phyloP scores from a whole-genome alignment of 2,329 filamentous ascomycete species.

The Bipolaris victoriae region DNA sequence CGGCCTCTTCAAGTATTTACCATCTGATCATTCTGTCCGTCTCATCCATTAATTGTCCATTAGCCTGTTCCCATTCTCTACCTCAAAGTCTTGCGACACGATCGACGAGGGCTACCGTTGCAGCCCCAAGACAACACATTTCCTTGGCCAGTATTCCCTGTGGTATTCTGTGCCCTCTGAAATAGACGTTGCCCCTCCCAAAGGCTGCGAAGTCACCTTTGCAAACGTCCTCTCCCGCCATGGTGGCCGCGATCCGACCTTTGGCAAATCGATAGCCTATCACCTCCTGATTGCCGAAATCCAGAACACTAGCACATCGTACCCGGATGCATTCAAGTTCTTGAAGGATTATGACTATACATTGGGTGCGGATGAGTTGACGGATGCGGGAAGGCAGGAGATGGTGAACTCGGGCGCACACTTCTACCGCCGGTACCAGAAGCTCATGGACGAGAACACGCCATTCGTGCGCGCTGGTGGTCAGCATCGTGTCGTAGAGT shows the following conservation, averaged over 20 bases:
- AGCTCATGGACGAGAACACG: constrained; percentile 62
- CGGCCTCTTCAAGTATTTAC: constrained; percentile 32
- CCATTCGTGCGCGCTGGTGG: constrained; percentile 77
- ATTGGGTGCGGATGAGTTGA: constrained; percentile 73
- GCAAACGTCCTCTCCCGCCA: constrained; percentile 83
- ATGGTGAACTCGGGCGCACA: constrained; percentile 76
- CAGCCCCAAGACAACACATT: constrained; percentile 64
- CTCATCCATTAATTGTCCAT: constrained; percentile 16
- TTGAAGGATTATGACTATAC: constrained; percentile 73
- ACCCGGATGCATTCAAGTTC: constrained; percentile 70
- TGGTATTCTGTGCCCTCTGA: constrained; percentile 77
- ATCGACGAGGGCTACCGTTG: constrained; percentile 67
- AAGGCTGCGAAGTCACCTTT: constrained; percentile 76
- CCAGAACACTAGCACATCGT: constrained; percentile 62
- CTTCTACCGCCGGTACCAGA: constrained; percentile 75
- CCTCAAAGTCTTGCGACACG: constrained; percentile 57
- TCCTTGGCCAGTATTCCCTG: constrained; percentile 88
- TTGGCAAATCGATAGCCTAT: constrained; percentile 69
- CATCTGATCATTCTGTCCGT: not conserved
- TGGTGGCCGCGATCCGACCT: constrained; percentile 81
- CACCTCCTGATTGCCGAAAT: constrained; percentile 69
- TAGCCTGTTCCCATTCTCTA: constrained; percentile 25
- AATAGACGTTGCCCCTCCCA: constrained; percentile 65
- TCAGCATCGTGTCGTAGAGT: constrained; percentile 73
- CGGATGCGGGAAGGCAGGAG: constrained; percentile 69